A percentile compares a stretch with the other conserved stretches of the same genome.
Conservation (phyloP, 2,329 filamentous ascomycete genomes). For the Cercospora sp. region DNA sequence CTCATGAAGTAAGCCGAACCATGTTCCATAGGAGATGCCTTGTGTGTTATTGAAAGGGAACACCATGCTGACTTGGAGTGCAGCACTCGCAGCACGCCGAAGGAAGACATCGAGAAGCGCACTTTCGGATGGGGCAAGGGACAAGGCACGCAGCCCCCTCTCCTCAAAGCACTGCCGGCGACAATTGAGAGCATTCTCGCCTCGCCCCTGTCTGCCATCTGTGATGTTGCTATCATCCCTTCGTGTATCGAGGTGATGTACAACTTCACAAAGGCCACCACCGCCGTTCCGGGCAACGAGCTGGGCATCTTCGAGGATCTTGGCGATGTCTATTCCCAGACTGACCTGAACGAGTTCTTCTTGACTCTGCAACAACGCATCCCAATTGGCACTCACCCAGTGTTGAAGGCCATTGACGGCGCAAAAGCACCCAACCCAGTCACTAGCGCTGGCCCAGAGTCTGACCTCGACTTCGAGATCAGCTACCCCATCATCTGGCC, state of each 20-base stretch:
- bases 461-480: conserved; percentile 52
- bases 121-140: conserved; percentile 22
- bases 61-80: conserved; percentile 11
- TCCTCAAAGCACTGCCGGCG: conserved; percentile 17
- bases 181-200: conserved; percentile 15
- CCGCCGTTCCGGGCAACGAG: conserved; percentile 46
- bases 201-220: conserved; percentile 16
- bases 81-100: conserved; percentile 5
- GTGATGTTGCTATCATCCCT: conserved; percentile 40
- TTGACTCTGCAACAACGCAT: conserved; percentile 40
- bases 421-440: conserved; percentile 40
- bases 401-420: conserved; percentile 29
- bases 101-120: conserved; percentile 25
- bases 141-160: conserved; percentile 19
- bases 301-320: conserved; percentile 48
- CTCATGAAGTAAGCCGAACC: conserved; percentile 33
- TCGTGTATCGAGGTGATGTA: conserved; percentile 47
- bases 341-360: conserved; percentile 50
- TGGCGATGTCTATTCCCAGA: conserved; percentile 47
- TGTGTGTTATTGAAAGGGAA: background rate
- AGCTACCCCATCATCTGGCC: conserved; percentile 55
- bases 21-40: background rate
- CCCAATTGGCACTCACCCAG: conserved; percentile 30
- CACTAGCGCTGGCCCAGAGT: conserved; percentile 50
- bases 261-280: conserved; percentile 44